These are phyloP conservation scores for Populus trichocarpa DNA, from an alignment of 441 rosid species.

Conservation along the genomic window DNA sequence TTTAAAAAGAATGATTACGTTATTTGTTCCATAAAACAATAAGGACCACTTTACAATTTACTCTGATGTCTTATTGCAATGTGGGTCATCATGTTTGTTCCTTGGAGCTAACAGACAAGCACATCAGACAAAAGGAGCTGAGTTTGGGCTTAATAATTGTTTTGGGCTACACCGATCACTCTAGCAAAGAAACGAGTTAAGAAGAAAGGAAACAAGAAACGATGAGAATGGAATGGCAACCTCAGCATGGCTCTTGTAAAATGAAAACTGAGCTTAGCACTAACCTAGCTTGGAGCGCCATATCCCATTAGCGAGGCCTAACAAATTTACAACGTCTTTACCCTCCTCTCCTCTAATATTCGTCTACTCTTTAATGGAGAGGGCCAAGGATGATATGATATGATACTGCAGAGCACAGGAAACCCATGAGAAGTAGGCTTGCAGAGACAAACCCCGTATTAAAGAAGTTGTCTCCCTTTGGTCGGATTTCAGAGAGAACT, in stretches of 20 bases:
- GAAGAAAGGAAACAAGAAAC: too few relatives aligned
- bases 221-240: too few relatives aligned
- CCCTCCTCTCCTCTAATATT: neutral
- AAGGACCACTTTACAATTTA: too few relatives aligned
- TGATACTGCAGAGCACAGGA: neutral
- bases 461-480: neutral
- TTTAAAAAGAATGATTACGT: too few relatives aligned
- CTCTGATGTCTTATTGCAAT: too few relatives aligned
- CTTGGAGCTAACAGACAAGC: neutral
- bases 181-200: too few relatives aligned
- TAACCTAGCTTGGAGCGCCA: neutral
- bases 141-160: neutral
- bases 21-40: too few relatives aligned
- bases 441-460: neutral
- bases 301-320: neutral
- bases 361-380: neutral
- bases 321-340: too few relatives aligned
- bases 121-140: neutral
- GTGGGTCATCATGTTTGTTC: too few relatives aligned
- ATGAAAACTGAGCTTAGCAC: too few relatives aligned
- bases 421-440: neutral
- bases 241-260: too few relatives aligned
- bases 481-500: neutral
- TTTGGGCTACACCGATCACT: neutral
- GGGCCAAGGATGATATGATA: neutral